Evolutionary conservation across 2,329 filamentous ascomycete genomes (phyloP), one percentile per base, ranked within the genome.

Genomic region (Claviceps sp.): DNA sequence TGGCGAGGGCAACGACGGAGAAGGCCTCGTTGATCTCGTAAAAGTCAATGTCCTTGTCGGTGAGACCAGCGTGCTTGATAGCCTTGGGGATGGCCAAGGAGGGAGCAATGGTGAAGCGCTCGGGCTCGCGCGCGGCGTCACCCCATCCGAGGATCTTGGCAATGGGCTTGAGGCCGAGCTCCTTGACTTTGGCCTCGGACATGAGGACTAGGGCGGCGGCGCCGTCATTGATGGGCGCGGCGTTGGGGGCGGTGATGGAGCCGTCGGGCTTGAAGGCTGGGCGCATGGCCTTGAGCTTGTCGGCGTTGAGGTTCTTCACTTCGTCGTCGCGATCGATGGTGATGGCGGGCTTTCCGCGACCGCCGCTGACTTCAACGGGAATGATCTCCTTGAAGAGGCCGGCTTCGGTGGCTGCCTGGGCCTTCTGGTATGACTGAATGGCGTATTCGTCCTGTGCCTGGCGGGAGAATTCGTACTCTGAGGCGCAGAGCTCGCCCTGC

Each of bases 11-110:
- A 57, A 98, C 93, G 48, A 95, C 93, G 57, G 87, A 93, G 77
- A 98, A 98, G 43, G 93, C 93, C 77, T 98, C 93, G 76, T 98
- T 98, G 77, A 98, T 96, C 77, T 98, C 93, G 70, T 93, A 98
- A 61, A 82, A 93, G 64, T 97, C 91, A 54, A 98, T 78, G 54
- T 87, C 77, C 57, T 84, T 81, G 60, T 83, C 78, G 53, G 81
- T 79, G 56, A 98, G 73, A 56, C 87, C 86, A 55, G 93, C 93
- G 72, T 98, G 91, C 78, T 91, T 89, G 65, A 98, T 81, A 54
- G 93, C 93, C 78, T 97, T 98, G 67, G 93, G 93, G 62, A 98
- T 94, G 59, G 93, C 93, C 52, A 97, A 80, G 20, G 93, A 81
- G 9, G 93, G 93, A 8, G 93, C 86, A 48, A 89, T 93, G 59